A percentile compares a stretch with the other conserved stretches of the same genome.
Conservation (phyloP, 139 green algal species). For the Tetraselmis striata region DNA sequence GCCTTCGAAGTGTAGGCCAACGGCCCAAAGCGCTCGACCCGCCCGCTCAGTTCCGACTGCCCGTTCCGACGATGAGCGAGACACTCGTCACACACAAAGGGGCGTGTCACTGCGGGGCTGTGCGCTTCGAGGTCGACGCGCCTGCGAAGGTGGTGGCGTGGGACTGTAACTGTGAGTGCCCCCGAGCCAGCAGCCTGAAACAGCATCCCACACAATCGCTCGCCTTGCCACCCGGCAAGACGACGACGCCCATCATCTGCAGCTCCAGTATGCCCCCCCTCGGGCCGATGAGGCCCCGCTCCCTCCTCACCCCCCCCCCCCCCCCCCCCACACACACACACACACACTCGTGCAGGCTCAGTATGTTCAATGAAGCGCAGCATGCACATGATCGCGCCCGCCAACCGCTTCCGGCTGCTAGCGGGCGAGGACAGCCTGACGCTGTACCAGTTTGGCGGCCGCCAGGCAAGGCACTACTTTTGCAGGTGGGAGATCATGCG, state of each 20-base stretch:
- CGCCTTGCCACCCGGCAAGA: too few species aligned
- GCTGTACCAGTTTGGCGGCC: conserved; percentile 20
- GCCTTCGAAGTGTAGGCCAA: too few species aligned
- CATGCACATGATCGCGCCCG: conserved; percentile 40
- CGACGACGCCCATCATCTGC: too few species aligned
- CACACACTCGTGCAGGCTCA: conserved; percentile 31
- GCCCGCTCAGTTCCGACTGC: too few species aligned
- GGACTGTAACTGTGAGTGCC: conserved; percentile 41
- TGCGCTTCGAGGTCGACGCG: conserved; percentile 31
- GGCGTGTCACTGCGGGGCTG: conserved; percentile 30
- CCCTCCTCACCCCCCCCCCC: too few species aligned
- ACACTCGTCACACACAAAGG: conserved; percentile 28
- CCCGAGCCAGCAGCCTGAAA: too few species aligned
- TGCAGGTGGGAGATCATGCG: background rate
- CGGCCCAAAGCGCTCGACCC: too few species aligned
- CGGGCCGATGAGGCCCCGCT: too few species aligned
- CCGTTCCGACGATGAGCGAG: too few species aligned
- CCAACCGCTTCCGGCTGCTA: conserved; percentile 23
- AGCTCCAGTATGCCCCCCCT: too few species aligned
- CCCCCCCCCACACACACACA: too few species aligned
- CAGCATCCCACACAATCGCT: too few species aligned
- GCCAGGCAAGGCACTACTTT: background rate
- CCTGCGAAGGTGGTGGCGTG: conserved; percentile 22
- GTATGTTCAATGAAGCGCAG: conserved; percentile 50
- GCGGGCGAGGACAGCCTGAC: conserved; percentile 16